Evolutionary conservation across 2,329 filamentous ascomycete genomes (phyloP).

Genomic region (Colletotrichum gigasporum): DNA sequence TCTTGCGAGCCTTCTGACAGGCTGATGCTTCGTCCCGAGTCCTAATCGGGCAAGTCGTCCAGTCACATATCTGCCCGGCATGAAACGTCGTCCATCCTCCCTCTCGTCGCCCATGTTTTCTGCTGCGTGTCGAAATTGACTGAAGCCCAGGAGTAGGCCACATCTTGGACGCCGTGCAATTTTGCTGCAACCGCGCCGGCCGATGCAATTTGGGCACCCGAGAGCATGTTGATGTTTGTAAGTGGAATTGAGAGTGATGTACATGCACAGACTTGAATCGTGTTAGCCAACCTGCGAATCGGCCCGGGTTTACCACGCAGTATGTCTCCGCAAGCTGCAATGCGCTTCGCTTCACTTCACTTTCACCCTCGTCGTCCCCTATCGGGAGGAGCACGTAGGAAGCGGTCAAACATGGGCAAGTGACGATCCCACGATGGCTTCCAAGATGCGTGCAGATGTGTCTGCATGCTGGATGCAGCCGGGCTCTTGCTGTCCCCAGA

Average conservation of each 20-base stretch:
- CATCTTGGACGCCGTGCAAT: neutral
- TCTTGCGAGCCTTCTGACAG: conserved; percentile 21
- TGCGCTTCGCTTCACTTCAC: neutral
- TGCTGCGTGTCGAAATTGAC: neutral
- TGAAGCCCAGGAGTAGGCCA: neutral
- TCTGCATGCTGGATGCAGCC: conserved; percentile 8
- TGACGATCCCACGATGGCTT: conserved; percentile 21
- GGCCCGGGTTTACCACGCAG: no score
- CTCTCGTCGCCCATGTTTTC: neutral
- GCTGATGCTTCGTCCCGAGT: conserved; percentile 24
- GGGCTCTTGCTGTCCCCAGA: conserved; percentile 3
- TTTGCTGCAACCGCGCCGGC: neutral
- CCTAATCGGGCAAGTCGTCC: conserved; percentile 28
- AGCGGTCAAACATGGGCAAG: neutral
- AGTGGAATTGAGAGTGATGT: no score
- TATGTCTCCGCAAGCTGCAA: neutral
- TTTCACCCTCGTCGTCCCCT: no score
- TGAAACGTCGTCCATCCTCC: neutral
- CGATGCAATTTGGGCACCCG: neutral
- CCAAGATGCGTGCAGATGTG: conserved; percentile 1
- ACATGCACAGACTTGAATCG: no score
- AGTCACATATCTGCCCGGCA: neutral
- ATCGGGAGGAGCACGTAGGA: neutral
- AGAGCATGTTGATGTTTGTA: neutral
- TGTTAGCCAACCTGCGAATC: no score